Base-by-base conservation (phyloP, 2,329 filamentous ascomycete species). In the Triangularia setosa region DNA sequence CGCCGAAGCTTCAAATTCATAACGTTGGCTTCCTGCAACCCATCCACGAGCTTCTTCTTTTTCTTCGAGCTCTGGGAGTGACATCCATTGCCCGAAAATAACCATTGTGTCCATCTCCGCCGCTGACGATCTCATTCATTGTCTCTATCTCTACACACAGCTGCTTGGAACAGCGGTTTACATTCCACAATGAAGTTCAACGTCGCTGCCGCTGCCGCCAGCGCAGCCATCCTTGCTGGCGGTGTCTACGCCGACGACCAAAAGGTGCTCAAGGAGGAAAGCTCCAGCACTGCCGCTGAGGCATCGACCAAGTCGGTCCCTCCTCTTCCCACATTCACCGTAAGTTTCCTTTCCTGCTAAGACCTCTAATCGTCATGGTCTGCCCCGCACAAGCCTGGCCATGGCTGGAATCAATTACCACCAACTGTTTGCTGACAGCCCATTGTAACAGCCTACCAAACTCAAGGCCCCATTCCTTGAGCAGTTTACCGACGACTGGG, bases 401-500 rank as follows among this genome's bases (percentile, higher is more conserved):
- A 2, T 5, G 59, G 18, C 18, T n/a, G n/a, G n/a, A n/a, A 64
- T 56, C 65, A 62, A 30, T 54, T 61, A n/a, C 44, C 23, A 14
- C 14, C 23, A 9, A 35, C 18, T 25, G 21, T 3, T 53, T 64
- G 62, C 68, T 69, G 18, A 71, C 62, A 53, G 35, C 62, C 12
- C n/a, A 54, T 55, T 25, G 4, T 61, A 62, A 58, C 75, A 99
- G 94, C 93, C 95, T 65, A 92, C 93, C 70, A 85, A 83, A 68
- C 78, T 98, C 74, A 95, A 97, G 82, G 95, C 90, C 71, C 92
- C 93, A 66, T 99, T 99, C 87, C 83, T 98, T 69, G 95, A 99
- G 84, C 95, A 99, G 80, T 99, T 99, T 84, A 96, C 92, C 80
- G 91, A 96, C 72, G 93, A 92, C 80, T 98, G 94, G 94, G 90